Conservation (phyloP, 176 grass and related monocot genomes). For the Oryza meridionalis region DNA sequence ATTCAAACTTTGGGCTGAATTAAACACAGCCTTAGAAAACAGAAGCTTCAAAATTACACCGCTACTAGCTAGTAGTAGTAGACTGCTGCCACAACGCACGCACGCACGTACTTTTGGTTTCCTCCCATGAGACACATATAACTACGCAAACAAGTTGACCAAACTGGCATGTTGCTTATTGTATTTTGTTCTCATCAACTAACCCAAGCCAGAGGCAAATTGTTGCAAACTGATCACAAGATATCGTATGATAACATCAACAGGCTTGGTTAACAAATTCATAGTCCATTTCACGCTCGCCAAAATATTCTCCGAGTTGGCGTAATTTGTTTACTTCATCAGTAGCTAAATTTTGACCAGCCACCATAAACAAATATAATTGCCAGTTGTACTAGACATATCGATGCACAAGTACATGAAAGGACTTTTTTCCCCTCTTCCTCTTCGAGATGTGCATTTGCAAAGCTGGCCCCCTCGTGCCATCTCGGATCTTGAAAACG, state of each 20-base stretch:
- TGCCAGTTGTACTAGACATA: background rate
- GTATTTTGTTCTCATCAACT: background rate
- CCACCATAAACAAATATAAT: background rate
- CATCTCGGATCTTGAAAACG: background rate
- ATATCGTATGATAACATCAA: conserved; percentile 7
- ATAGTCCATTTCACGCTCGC: conserved; percentile 13
- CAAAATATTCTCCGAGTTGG: conserved; percentile 19
- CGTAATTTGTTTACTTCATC: background rate
- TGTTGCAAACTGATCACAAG: background rate
- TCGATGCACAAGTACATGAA: background rate
- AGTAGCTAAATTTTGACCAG: conserved; percentile 17
- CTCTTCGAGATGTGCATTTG: background rate
- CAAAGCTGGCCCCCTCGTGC: conserved; percentile 12
- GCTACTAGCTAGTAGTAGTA: background rate
- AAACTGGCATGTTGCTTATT: conserved; percentile 1
- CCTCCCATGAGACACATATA: conserved; percentile 42
- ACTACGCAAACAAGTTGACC: conserved; percentile 20
- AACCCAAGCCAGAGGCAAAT: conserved; percentile 9
- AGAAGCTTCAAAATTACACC: background rate
- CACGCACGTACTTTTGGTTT: conserved; percentile 15
- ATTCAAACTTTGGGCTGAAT: too few relatives aligned
- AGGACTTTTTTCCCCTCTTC: background rate
- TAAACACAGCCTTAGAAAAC: too few relatives aligned
- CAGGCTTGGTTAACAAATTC: background rate
- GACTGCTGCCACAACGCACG: background rate